Conservation (phyloP, 352 stramenopile genomes). For the Phytopythium ostracodes region DNA sequence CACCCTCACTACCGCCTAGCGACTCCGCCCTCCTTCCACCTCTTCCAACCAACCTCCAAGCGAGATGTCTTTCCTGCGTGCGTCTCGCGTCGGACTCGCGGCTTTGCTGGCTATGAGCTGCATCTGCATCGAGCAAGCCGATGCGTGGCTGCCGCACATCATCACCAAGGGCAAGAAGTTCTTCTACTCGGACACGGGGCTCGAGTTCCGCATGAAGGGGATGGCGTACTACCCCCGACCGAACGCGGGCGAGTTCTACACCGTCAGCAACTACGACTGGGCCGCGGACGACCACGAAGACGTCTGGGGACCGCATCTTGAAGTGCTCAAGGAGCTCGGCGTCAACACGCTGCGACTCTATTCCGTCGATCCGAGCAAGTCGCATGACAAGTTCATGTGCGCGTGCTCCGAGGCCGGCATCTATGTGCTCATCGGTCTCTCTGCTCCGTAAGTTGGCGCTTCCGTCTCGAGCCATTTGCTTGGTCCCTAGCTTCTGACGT, state of each 20-base stretch:
- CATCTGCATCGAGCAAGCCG: not conserved
- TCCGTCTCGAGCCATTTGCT: not conserved
- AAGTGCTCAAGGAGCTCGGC: constrained; percentile 46
- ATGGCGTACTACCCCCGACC: constrained; percentile 71
- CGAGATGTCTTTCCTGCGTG: not conserved
- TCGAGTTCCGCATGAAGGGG: constrained; percentile 69
- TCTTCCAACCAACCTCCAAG: not conserved
- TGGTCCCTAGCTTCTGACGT: not conserved
- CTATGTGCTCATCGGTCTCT: constrained; percentile 67
- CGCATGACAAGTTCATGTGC: constrained; percentile 82
- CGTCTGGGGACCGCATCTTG: constrained; percentile 49
- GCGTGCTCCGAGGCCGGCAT: constrained; percentile 59
- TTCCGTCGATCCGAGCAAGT: constrained; percentile 48
- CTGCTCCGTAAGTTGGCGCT: constrained; percentile 25
- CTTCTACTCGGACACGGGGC: constrained; percentile 62
- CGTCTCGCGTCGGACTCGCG: not conserved
- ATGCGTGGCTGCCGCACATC: constrained; percentile 47
- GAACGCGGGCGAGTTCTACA: constrained; percentile 45
- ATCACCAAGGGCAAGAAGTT: constrained; percentile 78
- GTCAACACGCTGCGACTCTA: constrained; percentile 71
- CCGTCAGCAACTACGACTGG: constrained; percentile 62
- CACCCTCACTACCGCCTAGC: not conserved
- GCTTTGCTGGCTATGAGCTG: not conserved
- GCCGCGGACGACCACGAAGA: constrained; percentile 48
- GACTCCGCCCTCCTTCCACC: not conserved